Evolutionary conservation across 2,329 filamentous ascomycete species (phyloP).

Genomic region (Purpureocillium lavendulum): DNA sequence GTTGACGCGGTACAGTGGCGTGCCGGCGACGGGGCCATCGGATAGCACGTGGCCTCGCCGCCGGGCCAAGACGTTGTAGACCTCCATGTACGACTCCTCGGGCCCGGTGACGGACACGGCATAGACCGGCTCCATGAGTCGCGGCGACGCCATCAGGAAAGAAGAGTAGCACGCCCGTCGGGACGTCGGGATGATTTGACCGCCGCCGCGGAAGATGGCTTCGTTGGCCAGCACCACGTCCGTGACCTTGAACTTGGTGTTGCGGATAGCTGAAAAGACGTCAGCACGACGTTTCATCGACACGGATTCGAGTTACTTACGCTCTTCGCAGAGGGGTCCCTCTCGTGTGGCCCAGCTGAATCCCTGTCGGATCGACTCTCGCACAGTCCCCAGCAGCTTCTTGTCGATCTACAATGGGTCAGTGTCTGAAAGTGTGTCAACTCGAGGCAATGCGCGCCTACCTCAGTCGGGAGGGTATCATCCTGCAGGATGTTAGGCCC

Average conservation of each 20-base stretch:
- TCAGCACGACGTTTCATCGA: conserved; percentile 4
- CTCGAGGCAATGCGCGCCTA: conserved; percentile 25
- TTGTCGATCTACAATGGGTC: conserved; percentile 64
- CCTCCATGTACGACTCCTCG: conserved; percentile 75
- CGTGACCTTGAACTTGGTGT: conserved; percentile 94
- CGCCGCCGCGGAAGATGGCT: conserved; percentile 89
- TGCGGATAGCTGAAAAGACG: conserved; percentile 66
- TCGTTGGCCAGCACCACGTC: conserved; percentile 81
- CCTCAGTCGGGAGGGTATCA: conserved; percentile 86
- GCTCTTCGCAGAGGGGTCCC: conserved; percentile 95
- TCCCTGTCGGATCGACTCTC: conserved; percentile 89
- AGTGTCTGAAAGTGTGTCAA: not conserved
- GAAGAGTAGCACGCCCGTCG: conserved; percentile 89
- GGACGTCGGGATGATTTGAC: conserved; percentile 94
- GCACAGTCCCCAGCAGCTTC: conserved; percentile 76
- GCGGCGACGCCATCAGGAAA: conserved; percentile 93
- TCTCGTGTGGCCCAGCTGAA: conserved; percentile 96
- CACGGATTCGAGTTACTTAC: conserved; percentile 42
- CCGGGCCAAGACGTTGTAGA: conserved; percentile 87
- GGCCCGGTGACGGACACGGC: conserved; percentile 87
- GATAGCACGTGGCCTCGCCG: conserved; percentile 86
- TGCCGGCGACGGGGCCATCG: conserved; percentile 91
- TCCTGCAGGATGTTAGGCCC: conserved; percentile 95
- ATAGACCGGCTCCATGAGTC: conserved; percentile 96
- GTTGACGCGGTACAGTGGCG: conserved; percentile 84